Conservation (phyloP, 2,329 filamentous ascomycete species). For the Aspergillus eucalypticola region DNA sequence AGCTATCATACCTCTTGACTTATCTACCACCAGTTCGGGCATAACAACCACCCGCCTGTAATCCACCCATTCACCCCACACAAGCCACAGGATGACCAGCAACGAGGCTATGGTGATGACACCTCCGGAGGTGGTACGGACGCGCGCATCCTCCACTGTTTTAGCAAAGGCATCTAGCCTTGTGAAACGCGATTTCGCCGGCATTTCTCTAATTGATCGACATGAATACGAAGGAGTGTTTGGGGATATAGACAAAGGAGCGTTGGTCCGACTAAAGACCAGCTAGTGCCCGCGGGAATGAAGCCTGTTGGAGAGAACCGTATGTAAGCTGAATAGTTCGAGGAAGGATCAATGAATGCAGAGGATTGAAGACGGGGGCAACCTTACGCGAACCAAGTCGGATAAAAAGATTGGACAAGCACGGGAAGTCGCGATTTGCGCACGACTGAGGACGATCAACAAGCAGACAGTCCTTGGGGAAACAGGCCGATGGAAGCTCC, state of each 20-base stretch:
- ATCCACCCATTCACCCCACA: conserved; percentile 94
- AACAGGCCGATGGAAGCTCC: conserved; percentile 3
- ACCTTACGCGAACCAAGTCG: conserved; percentile 9
- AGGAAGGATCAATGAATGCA: background rate
- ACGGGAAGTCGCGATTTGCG: conserved; percentile 9
- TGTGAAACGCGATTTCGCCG: conserved; percentile 89
- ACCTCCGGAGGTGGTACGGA: conserved; percentile 92
- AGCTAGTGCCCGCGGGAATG: conserved; percentile 17
- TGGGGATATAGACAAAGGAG: conserved; percentile 4
- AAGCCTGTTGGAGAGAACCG: conserved; percentile 10
- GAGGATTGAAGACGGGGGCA: background rate
- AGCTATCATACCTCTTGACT: conserved; percentile 72
- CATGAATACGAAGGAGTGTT: conserved; percentile 28
- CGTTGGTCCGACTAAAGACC: conserved; percentile 15
- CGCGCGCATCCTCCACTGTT: conserved; percentile 95
- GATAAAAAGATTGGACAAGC: background rate
- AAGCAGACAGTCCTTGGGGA: background rate
- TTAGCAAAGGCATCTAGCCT: conserved; percentile 98
- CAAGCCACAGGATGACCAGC: conserved; percentile 81
- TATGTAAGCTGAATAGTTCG: conserved; percentile 1
- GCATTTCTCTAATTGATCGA: conserved; percentile 58
- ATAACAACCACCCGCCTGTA: conserved; percentile 83
- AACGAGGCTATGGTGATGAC: conserved; percentile 91
- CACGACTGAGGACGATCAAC: conserved; percentile 4
- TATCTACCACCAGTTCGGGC: conserved; percentile 93